Evolutionary conservation across 345 rosid genomes (phyloP), one percentile per base, ranked within the genome.

Genomic region (Anastatica hierochuntica): DNA sequence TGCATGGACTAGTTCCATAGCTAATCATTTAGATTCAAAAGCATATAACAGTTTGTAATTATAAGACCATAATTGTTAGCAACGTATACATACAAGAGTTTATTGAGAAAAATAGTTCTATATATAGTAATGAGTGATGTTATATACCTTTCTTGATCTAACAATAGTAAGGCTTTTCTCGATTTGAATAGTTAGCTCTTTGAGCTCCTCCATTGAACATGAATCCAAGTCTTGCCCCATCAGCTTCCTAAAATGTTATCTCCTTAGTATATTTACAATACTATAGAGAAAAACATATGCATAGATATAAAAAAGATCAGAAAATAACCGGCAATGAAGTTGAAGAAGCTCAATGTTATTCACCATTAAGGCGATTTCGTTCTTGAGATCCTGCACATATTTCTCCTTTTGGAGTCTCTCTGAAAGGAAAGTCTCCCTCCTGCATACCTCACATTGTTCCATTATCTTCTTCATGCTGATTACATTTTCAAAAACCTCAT

Each of bases 101-200:
- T n/a, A n/a, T n/a, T n/a, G n/a, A n/a, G n/a, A n/a, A n/a, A n/a
- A n/a, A n/a, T n/a, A n/a, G n/a, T n/a, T n/a, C n/a, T n/a, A n/a
- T n/a, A n/a, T n/a, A n/a, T n/a, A n/a, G n/a, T n/a, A n/a, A n/a
- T n/a, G n/a, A n/a, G n/a, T n/a, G n/a, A n/a, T n/a, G n/a, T n/a
- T 21, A 21, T 21, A 21, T 64, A 77, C 94, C 94, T 77, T 84
- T 77, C 76, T 77, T 27, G 74, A 68, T 64, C 94, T 74, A 44
- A 82, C 55, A 14, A 18, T 69, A 37, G 33, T 18, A 16, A 84
- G 65, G 62, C 89, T 82, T 44, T 23, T 66, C 69, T 71, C 81
- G 2, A 84, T 57, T 54, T 76, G 76, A 18, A n/a, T 20, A n/a
- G 43, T 60, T 26, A 76, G 56, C 44, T 71, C 74, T 12, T 67